Evolutionary conservation across 2,329 filamentous ascomycete species (phyloP), one percentile per base, ranked within the genome.

Genomic region (Metarhizium rileyi): DNA sequence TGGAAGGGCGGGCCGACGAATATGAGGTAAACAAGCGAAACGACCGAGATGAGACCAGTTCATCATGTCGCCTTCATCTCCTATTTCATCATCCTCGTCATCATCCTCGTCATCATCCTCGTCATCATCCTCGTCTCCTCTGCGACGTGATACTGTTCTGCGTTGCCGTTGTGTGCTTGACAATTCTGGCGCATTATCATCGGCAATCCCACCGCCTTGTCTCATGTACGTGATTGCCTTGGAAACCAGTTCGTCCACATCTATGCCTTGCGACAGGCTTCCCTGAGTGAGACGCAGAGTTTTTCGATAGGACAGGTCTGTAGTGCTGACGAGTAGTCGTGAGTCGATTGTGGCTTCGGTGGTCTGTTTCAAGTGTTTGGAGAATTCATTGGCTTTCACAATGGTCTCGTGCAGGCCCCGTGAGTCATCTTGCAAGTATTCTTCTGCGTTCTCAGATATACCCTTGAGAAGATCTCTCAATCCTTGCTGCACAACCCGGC

Each of bases 211-310:
- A 7, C 76, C 71, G 3, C 81, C 85, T 33, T 78, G 75, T 22
- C 80, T 81, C 89, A 97, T 96, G 63, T 87, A 97, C 3, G 78
- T 80, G 52, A 94, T 89, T 64, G 86, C 91, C 66, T 94, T 95
- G 1, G 87, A 86, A 14, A 97, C 81, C 60, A 97, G 94, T 59
- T 95, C 87, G 53, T 97, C 90, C 0, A 94, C 76, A 60, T 97
- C 90, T 22, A 98, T 71, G 7, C 90, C 88, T 46, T 85, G 81
- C 3, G 81, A 80, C 2, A 77, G 71, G 58, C 85, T 84, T 6
- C 90, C 90, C 27, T 88, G 74, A 1, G 85, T 81, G 25, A 94
- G 75, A 47, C 84, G 81, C 41, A 84, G 74, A 0, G 88, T 84
- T 62, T 89, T 90, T 57, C 87, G 87, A 59, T 86, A 84, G 0